phyloP scores from a whole-genome alignment of 306 rosid genomes.

The Rosa rugosa region DNA sequence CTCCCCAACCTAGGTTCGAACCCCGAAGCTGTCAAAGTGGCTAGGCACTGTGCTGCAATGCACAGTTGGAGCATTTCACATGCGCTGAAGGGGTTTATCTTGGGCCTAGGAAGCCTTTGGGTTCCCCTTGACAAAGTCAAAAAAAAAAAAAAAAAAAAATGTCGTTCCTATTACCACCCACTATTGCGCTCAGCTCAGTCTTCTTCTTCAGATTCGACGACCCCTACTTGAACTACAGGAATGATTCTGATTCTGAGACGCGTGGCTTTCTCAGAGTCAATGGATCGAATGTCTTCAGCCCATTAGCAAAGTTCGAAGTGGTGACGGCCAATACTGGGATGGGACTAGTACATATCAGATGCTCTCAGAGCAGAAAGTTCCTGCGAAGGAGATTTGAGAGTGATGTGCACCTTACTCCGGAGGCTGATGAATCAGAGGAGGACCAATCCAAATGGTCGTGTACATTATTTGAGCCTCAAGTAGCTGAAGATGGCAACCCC shows the following conservation, averaged over 20 bases:
- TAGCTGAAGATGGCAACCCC: not conserved
- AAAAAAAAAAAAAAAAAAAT: too few species aligned
- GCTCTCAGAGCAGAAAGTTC: not conserved
- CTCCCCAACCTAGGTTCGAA: too few species aligned
- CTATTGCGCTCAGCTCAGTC: not conserved
- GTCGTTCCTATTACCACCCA: not conserved
- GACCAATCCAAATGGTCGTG: not conserved
- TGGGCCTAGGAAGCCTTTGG: too few species aligned
- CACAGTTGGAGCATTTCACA: too few species aligned
- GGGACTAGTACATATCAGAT: not conserved
- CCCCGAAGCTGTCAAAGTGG: too few species aligned
- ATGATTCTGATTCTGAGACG: not conserved
- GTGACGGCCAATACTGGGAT: not conserved
- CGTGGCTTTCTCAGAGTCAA: not conserved
- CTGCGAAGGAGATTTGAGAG: too few species aligned
- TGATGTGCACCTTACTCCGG: not conserved
- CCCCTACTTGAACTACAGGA: not conserved
- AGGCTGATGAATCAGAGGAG: not conserved
- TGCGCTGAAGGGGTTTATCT: too few species aligned
- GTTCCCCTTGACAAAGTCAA: too few species aligned
- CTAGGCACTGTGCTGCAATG: too few species aligned
- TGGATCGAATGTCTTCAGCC: not conserved
- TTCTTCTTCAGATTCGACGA: too few species aligned
- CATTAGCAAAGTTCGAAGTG: not conserved
- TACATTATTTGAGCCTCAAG: not conserved